A percentile compares a stretch with the other conserved stretches of the same genome.
phyloP scores from a whole-genome alignment of 257 asterid species.

The Leonotis leonurus region DNA sequence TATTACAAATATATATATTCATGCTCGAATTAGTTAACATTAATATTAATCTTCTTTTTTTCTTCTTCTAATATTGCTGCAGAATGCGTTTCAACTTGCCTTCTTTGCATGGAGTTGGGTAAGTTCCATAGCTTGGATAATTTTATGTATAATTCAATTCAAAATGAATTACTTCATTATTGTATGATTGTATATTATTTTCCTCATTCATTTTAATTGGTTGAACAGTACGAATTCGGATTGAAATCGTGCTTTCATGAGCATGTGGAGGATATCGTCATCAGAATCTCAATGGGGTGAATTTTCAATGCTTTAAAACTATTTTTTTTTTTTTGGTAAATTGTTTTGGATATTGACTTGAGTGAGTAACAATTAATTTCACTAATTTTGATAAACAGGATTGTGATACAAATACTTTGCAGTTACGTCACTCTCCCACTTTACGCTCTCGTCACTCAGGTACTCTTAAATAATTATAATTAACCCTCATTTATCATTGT shows the following conservation, averaged over 20 bases:
- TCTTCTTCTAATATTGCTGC: constrained; percentile 21
- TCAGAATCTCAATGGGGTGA: constrained; percentile 85
- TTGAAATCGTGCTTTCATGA: constrained; percentile 76
- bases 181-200: too few species aligned
- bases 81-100: constrained; percentile 96
- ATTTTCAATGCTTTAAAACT: too few species aligned
- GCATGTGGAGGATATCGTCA: constrained; percentile 61
- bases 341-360: not conserved
- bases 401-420: constrained; percentile 70
- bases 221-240: constrained; percentile 69
- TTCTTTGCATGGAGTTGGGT: constrained; percentile 96
- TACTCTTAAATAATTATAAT: too few species aligned
- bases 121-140: constrained; percentile 16
- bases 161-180: too few species aligned
- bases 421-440: constrained; percentile 92
- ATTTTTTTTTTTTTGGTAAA: not conserved
- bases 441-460: constrained; percentile 97
- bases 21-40: too few species aligned
- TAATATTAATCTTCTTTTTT: too few species aligned
- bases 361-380: not conserved
- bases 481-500: too few species aligned
- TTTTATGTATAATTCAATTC: too few species aligned
- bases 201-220: too few species aligned
- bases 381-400: constrained; percentile 31
- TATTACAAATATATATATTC: too few species aligned